These are phyloP conservation scores for Hirschfeldia incana DNA, from an alignment of 345 rosid species.

Conservation along the genomic window DNA sequence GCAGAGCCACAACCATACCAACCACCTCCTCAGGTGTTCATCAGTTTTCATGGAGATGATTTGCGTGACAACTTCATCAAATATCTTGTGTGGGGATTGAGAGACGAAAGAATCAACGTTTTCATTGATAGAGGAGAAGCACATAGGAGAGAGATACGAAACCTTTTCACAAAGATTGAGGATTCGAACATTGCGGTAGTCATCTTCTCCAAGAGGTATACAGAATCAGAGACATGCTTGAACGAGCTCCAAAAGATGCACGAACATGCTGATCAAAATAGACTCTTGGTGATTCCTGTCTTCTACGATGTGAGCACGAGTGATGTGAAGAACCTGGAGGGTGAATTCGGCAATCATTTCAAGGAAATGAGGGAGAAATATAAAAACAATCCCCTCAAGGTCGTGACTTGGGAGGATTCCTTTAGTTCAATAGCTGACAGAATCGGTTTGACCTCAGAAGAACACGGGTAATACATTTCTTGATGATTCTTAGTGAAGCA, in stretches of 20 bases:
- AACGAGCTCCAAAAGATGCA: slow-evolving; percentile 18
- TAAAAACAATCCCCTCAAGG: background rate
- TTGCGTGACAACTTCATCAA: slow-evolving; percentile 1
- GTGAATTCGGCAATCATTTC: slow-evolving; percentile 8
- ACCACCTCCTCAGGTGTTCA: slow-evolving; percentile 16
- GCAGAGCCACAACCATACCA: slow-evolving; percentile 2
- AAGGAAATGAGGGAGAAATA: slow-evolving; percentile 2
- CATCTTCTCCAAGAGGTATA: slow-evolving; percentile 14
- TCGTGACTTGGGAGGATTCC: background rate
- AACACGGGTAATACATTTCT: background rate
- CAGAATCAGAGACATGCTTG: slow-evolving; percentile 15
- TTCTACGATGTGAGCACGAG: slow-evolving; percentile 10
- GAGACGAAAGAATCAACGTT: background rate
- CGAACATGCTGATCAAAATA: background rate
- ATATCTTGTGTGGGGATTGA: slow-evolving; percentile 10
- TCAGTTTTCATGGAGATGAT: slow-evolving; percentile 30
- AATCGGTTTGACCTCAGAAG: background rate
- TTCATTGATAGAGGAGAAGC: slow-evolving; percentile 23
- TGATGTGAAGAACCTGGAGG: slow-evolving; percentile 10
- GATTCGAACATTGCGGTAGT: slow-evolving; percentile 7
- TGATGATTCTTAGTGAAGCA: background rate
- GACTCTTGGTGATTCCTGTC: slow-evolving; percentile 8
- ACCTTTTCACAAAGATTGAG: slow-evolving; percentile 16
- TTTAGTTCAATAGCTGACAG: background rate
- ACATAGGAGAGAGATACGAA: background rate